Conservation (phyloP, 176 grass and related monocot species). For the Eremochloa ophiuroides region DNA sequence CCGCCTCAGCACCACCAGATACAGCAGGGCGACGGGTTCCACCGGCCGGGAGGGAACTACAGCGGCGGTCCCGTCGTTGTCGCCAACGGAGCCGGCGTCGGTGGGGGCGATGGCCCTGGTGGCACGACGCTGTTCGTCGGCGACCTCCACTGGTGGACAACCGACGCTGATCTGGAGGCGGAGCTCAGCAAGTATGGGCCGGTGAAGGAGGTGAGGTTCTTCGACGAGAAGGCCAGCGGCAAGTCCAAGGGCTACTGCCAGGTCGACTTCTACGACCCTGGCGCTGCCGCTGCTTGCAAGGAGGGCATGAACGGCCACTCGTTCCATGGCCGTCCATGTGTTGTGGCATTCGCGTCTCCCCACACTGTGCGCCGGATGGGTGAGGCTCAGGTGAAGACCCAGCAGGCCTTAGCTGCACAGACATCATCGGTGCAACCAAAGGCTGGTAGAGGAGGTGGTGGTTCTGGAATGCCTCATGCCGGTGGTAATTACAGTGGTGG, state of each 20-base stretch:
- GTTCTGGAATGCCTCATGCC: constrained; percentile 24
- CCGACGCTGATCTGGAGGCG: constrained; percentile 70
- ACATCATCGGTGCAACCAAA: constrained; percentile 35
- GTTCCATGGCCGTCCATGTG: constrained; percentile 70
- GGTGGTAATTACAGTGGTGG: constrained; percentile 54
- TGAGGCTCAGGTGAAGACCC: constrained; percentile 62
- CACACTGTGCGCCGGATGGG: constrained; percentile 61
- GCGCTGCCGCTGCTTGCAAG: constrained; percentile 46
- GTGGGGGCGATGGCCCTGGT: constrained; percentile 33
- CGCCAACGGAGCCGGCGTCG: constrained; percentile 23
- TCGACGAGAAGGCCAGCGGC: constrained; percentile 86
- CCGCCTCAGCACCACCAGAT: constrained; percentile 44
- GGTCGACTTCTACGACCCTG: constrained; percentile 70
- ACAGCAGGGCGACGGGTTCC: constrained; percentile 57
- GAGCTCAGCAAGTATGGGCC: constrained; percentile 74
- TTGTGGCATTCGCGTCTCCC: constrained; percentile 62
- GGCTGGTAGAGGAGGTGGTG: constrained; percentile 46
- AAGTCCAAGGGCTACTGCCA: constrained; percentile 91
- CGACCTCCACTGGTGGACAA: constrained; percentile 95
- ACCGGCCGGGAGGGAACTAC: constrained; percentile 48
- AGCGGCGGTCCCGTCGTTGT: constrained; percentile 34
- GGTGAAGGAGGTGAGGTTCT: constrained; percentile 87
- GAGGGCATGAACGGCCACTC: constrained; percentile 70
- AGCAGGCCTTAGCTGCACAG: constrained; percentile 47
- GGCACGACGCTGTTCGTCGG: constrained; percentile 72